Evolutionary conservation across 331 rosid genomes (phyloP).

Genomic region (Saraca asoca): DNA sequence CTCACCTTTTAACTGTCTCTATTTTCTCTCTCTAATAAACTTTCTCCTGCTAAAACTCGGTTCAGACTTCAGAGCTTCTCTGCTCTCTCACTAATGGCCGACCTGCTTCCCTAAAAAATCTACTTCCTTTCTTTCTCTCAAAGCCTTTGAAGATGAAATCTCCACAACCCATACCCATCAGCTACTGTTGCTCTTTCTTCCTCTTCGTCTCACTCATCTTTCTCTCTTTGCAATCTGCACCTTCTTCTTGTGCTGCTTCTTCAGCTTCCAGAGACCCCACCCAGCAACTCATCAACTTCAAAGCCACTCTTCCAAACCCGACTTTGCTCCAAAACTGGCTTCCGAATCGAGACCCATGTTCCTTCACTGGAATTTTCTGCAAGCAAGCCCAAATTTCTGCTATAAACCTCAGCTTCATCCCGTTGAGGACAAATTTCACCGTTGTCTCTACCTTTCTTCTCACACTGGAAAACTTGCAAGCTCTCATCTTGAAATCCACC

Average conservation of each 20-base stretch:
- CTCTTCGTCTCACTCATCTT: conserved; percentile 31
- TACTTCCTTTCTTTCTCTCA: background rate
- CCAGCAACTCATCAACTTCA: conserved; percentile 54
- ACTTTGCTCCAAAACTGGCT: conserved; percentile 50
- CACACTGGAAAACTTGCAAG: conserved; percentile 44
- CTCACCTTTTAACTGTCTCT: conserved; percentile 40
- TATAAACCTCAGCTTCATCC: conserved; percentile 41
- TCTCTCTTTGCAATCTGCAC: conserved; percentile 29
- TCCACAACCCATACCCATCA: background rate
- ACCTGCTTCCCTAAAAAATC: conserved; percentile 33
- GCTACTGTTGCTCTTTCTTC: background rate
- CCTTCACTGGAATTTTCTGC: conserved; percentile 48
- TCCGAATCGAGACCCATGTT: conserved; percentile 44
- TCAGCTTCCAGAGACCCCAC: conserved; percentile 26
- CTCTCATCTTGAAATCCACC: conserved; percentile 36
- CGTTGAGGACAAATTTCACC: conserved; percentile 45
- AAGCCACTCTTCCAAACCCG: conserved; percentile 45
- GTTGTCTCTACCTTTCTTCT: conserved; percentile 38
- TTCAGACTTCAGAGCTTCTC: background rate
- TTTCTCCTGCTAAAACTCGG: background rate
- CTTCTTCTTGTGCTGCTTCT: conserved; percentile 20
- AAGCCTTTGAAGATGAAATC: conserved; percentile 21
- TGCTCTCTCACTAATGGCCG: conserved; percentile 49
- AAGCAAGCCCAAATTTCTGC: conserved; percentile 47
- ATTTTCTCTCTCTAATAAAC: background rate